Evolutionary conservation across 768 basidiomycete species (phyloP).

Genomic region (Naganishia randhawae): DNA sequence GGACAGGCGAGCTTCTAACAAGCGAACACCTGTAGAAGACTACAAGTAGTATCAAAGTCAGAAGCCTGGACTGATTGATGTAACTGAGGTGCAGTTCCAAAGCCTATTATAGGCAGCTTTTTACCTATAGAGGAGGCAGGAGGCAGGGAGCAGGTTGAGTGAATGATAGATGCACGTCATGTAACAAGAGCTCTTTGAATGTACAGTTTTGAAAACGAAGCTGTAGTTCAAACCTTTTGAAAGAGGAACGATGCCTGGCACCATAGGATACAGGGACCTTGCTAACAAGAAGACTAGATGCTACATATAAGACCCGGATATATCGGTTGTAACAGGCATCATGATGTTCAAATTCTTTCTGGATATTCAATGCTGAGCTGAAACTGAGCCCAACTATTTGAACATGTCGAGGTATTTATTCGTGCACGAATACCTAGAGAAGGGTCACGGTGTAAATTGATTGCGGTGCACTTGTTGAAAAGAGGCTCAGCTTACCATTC

Average conservation of each 20-base stretch:
- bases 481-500: constrained; percentile 43
- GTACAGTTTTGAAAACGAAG: neutral
- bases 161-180: too few relatives aligned
- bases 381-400: neutral
- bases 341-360: neutral
- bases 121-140: too few relatives aligned
- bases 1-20: too few relatives aligned
- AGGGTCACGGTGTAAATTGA: constrained; percentile 26
- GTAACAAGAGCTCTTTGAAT: neutral
- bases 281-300: neutral
- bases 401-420: constrained; percentile 62
- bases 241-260: neutral
- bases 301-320: neutral
- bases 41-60: too few relatives aligned
- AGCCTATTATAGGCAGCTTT: too few relatives aligned
- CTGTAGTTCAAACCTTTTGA: neutral
- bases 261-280: neutral
- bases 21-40: too few relatives aligned
- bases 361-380: neutral
- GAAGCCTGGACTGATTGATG: too few relatives aligned
- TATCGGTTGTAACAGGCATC: neutral
- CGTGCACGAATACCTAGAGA: constrained; percentile 76
- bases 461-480: neutral
- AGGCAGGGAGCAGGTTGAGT: too few relatives aligned
- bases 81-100: too few relatives aligned